Conservation (phyloP, 352 stramenopile species). For the Pythium vanterpoolii region DNA sequence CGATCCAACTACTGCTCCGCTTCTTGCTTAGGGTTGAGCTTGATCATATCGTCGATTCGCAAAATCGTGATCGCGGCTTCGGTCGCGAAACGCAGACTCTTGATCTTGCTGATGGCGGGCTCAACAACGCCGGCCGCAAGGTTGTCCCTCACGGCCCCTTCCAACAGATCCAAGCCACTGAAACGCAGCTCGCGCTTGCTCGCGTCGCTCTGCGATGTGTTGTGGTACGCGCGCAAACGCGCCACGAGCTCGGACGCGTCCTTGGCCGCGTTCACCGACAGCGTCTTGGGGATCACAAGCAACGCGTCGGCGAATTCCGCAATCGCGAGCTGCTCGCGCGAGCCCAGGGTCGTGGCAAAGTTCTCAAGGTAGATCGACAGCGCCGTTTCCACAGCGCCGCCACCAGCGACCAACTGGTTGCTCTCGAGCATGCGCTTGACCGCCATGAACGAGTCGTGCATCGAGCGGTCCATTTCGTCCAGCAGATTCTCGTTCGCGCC, state of each 20-base stretch:
- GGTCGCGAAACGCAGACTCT: slow-evolving; percentile 98
- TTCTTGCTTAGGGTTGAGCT: slow-evolving; percentile 90
- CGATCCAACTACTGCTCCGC: slow-evolving; percentile 54
- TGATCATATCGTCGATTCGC: slow-evolving; percentile 99
- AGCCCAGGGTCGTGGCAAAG: slow-evolving; percentile 96
- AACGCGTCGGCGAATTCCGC: slow-evolving; percentile 98
- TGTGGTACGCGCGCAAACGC: slow-evolving; percentile 95
- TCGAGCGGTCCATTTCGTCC: slow-evolving; percentile 99
- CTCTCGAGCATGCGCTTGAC: slow-evolving; percentile 99
- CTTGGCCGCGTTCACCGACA: slow-evolving; percentile 99
- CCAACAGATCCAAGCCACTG: slow-evolving; percentile 95
- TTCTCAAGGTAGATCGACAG: slow-evolving; percentile 98
- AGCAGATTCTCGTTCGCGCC: slow-evolving; percentile 99
- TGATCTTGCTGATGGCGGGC: slow-evolving; percentile 99
- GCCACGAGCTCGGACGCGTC: slow-evolving; percentile 98
- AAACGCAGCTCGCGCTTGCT: slow-evolving; percentile 79
- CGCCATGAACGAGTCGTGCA: slow-evolving; percentile 99
- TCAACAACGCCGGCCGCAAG: slow-evolving; percentile 97
- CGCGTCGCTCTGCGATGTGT: slow-evolving; percentile 91
- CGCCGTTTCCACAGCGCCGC: slow-evolving; percentile 96
- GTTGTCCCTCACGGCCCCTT: slow-evolving; percentile 96
- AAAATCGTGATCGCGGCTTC: slow-evolving; percentile 99
- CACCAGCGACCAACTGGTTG: slow-evolving; percentile 97
- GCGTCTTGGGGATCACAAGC: slow-evolving; percentile 98
- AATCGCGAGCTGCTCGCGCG: slow-evolving; percentile 98